Conservation (phyloP, 2,329 filamentous ascomycete species). For the Triangularia verruculosa region DNA sequence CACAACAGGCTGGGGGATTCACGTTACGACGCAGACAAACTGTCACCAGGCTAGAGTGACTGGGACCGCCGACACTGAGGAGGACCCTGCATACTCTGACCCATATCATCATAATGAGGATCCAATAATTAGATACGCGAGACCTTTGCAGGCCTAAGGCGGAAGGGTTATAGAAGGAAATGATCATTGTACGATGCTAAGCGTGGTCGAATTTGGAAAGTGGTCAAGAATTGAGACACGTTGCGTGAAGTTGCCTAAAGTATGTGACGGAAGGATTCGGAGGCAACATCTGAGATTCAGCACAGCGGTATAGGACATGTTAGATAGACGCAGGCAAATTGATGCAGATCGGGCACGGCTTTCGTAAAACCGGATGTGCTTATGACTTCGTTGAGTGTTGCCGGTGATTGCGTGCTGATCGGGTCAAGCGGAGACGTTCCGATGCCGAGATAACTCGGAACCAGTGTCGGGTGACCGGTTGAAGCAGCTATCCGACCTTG, state of each 20-base stretch:
- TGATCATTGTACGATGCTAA: background rate
- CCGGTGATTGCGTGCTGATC: background rate
- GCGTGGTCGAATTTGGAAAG: too few relatives aligned
- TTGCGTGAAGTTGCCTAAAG: background rate
- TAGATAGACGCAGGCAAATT: too few relatives aligned
- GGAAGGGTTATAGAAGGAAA: background rate
- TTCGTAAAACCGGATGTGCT: too few relatives aligned
- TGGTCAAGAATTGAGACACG: background rate
- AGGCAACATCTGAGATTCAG: too few relatives aligned
- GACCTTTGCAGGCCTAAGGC: background rate
- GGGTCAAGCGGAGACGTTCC: background rate
- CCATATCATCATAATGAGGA: background rate
- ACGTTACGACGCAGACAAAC: conserved; percentile 10
- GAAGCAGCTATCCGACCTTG: background rate
- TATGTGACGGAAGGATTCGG: background rate
- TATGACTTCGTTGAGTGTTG: too few relatives aligned
- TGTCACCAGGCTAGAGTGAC: background rate
- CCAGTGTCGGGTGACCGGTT: background rate
- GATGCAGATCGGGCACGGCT: too few relatives aligned
- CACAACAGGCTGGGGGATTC: conserved; percentile 20
- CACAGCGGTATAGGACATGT: too few relatives aligned
- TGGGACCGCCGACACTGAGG: background rate
- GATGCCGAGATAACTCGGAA: background rate
- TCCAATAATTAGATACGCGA: background rate
- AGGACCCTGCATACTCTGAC: background rate